Conservation (phyloP, 805 yeast genomes). For the Candida loeiensis region DNA sequence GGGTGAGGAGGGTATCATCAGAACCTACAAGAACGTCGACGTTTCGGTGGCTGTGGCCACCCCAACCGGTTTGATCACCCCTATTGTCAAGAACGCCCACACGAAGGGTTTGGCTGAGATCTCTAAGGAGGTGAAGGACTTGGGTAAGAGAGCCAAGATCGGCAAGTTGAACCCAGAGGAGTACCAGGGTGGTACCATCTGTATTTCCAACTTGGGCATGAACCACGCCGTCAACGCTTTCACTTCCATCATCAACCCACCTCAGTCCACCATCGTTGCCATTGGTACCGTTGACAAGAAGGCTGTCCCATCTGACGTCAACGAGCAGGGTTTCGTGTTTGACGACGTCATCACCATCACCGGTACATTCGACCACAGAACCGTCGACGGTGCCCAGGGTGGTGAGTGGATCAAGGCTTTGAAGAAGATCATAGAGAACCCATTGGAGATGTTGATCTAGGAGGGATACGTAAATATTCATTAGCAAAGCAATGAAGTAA, state of each 20-base stretch:
- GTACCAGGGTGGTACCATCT: conserved; percentile 98
- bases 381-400: conserved; percentile 95
- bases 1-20: conserved; percentile 81
- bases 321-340: conserved; percentile 88
- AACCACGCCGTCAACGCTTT: conserved; percentile 87
- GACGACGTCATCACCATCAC: conserved; percentile 90
- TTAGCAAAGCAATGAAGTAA: background rate
- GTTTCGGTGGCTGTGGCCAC: conserved; percentile 99
- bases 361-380: conserved; percentile 97
- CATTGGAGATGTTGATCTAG: conserved; percentile 86
- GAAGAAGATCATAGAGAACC: conserved; percentile 90
- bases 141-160: conserved; percentile 93
- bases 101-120: conserved; percentile 80
- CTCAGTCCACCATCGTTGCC: conserved; percentile 92
- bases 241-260: conserved; percentile 98
- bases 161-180: conserved; percentile 94
- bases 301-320: conserved; percentile 88
- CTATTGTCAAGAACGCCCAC: conserved; percentile 88
- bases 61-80: conserved; percentile 95
- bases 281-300: conserved; percentile 89
- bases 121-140: conserved; percentile 80
- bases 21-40: conserved; percentile 89
- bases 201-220: conserved; percentile 99
- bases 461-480: background rate
- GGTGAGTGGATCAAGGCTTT: conserved; percentile 95